Conservation (phyloP, 129 eudicot species). For the Deinandra increscens region DNA sequence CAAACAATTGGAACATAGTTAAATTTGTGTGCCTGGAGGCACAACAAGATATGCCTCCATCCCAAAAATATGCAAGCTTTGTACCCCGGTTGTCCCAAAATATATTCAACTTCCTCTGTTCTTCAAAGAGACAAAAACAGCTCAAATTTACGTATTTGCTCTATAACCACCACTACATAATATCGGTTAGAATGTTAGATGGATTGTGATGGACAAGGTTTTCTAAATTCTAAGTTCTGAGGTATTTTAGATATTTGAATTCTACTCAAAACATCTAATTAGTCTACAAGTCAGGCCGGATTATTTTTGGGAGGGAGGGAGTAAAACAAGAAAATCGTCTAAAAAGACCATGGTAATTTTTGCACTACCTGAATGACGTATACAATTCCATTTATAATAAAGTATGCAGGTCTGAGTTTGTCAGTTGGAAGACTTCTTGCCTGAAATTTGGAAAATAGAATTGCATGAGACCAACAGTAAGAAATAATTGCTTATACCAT, state of each 20-base stretch:
- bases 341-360: background rate
- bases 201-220: background rate
- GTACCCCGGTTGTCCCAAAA: background rate
- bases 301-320: background rate
- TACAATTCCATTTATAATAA: constrained; percentile 44
- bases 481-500: background rate
- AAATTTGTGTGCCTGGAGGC: background rate
- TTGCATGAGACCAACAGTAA: background rate
- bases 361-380: constrained; percentile 56
- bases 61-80: background rate
- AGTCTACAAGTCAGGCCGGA: background rate
- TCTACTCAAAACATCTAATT: background rate
- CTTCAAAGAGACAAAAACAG: background rate
- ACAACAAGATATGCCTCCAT: background rate
- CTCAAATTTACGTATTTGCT: background rate
- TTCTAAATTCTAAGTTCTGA: background rate
- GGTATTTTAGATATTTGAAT: background rate
- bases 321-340: background rate
- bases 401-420: constrained; percentile 60
- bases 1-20: constrained; percentile 11
- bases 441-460: constrained; percentile 35
- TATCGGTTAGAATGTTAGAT: too few relatives aligned
- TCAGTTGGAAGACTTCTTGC: constrained; percentile 72
- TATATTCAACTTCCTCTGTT: background rate
- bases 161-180: background rate